Evolutionary conservation across 305 asterid species (phyloP).

Genomic region (Fraxinus angustifolia): DNA sequence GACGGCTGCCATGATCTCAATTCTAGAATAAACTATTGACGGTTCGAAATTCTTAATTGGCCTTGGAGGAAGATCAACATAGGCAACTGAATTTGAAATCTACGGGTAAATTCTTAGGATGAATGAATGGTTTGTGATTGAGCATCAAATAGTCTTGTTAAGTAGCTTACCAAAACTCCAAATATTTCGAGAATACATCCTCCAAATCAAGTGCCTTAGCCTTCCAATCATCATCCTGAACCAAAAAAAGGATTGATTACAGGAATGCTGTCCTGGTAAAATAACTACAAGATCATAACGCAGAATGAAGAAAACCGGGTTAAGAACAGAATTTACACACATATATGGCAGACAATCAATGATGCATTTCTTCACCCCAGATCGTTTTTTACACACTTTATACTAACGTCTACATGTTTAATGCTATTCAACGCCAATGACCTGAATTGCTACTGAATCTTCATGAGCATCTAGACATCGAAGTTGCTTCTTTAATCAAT

Average conservation of each 20-base stretch:
- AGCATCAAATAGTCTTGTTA: neutral
- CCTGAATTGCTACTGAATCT: too few species aligned
- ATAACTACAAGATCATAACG: neutral
- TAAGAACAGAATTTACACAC: neutral
- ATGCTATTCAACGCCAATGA: neutral
- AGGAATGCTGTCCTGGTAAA: too few species aligned
- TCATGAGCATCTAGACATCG: neutral
- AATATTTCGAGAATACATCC: conserved; percentile 24
- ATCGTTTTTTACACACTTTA: neutral
- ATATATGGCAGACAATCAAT: neutral
- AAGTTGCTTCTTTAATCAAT: neutral
- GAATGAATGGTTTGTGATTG: too few species aligned
- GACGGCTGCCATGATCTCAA: neutral
- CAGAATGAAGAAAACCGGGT: neutral
- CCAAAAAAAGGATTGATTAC: neutral
- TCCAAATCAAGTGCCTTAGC: conserved; percentile 30
- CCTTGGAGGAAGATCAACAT: neutral
- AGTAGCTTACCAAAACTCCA: conserved; percentile 25
- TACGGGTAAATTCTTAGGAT: neutral
- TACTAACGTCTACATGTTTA: neutral
- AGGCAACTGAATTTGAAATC: neutral
- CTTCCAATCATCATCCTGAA: conserved; percentile 35
- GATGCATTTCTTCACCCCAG: neutral
- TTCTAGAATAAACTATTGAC: neutral
- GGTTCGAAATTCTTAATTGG: neutral